Percentiles rank a stretch among this genome's conserved stretches.
phyloP scores from a whole-genome alignment of 768 basidiomycete genomes.

The Imleria badia region DNA sequence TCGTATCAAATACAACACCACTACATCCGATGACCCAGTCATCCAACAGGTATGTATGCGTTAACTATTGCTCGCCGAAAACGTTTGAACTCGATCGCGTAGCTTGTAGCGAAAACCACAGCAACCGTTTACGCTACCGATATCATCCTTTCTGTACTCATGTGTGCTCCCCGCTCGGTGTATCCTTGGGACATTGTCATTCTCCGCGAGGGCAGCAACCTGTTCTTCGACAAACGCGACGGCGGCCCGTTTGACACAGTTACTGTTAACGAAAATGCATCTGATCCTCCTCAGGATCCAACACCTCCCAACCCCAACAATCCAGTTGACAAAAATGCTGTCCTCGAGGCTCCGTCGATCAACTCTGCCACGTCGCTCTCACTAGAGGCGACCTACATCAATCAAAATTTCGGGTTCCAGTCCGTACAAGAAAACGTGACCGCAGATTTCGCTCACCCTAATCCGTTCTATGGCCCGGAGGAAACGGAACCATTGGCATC shows the following conservation, averaged over 20 bases:
- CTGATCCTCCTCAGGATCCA: slow-evolving; percentile 88
- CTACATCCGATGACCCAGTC: slow-evolving; percentile 96
- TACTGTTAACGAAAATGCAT: slow-evolving; percentile 98
- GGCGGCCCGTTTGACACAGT: slow-evolving; percentile 97
- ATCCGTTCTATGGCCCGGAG: slow-evolving; percentile 93
- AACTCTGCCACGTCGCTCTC: slow-evolving; percentile 93
- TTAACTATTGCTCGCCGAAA: neutral
- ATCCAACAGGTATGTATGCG: slow-evolving; percentile 71
- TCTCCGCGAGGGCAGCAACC: slow-evolving; percentile 85
- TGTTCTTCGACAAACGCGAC: slow-evolving; percentile 97
- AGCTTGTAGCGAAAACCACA: slow-evolving; percentile 79
- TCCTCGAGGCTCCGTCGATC: slow-evolving; percentile 76
- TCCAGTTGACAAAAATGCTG: slow-evolving; percentile 59
- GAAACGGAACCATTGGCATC: slow-evolving; percentile 95
- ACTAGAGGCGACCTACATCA: slow-evolving; percentile 97
- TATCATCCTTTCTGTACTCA: slow-evolving; percentile 90
- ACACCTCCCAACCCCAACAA: slow-evolving; percentile 77
- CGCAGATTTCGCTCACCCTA: slow-evolving; percentile 79
- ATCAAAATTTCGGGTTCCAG: slow-evolving; percentile 98
- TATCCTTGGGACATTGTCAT: slow-evolving; percentile 99
- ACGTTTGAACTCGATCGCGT: slow-evolving; percentile 8
- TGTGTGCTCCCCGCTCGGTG: slow-evolving; percentile 93
- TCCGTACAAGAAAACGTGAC: slow-evolving; percentile 75
- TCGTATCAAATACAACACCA: slow-evolving; percentile 95
- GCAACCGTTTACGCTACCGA: slow-evolving; percentile 94